A percentile compares a stretch with the other conserved stretches of the same genome.
phyloP scores from a whole-genome alignment of 768 basidiomycete species.

The Russula sp. region DNA sequence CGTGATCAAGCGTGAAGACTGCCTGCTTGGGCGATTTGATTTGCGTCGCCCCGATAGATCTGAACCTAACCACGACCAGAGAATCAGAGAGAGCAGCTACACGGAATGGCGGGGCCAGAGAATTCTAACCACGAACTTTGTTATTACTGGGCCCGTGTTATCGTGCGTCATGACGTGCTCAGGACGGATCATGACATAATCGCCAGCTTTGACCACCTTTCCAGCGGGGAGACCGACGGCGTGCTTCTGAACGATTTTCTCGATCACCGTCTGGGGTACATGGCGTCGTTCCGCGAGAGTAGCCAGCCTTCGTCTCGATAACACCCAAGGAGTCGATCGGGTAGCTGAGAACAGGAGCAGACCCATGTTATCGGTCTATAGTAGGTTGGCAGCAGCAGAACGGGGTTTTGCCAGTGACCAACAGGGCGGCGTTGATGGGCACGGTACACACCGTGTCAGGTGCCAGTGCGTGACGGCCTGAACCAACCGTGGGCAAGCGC shows the following conservation, averaged over 20 bases:
- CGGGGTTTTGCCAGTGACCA: not conserved
- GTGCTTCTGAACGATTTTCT: slow-evolving; percentile 97
- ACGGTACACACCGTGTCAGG: not conserved
- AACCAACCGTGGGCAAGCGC: no score
- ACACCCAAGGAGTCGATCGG: not conserved
- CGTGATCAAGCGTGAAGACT: slow-evolving; percentile 97
- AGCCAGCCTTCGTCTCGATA: slow-evolving; percentile 14
- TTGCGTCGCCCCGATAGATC: slow-evolving; percentile 84
- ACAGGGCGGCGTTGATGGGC: not conserved
- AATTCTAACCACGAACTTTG: slow-evolving; percentile 61
- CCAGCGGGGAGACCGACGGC: slow-evolving; percentile 82
- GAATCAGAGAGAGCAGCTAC: not conserved
- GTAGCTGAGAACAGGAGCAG: not conserved
- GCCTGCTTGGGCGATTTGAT: slow-evolving; percentile 78
- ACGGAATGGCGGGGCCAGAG: not conserved
- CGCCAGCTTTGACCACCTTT: slow-evolving; percentile 82
- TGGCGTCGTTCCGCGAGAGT: slow-evolving; percentile 30
- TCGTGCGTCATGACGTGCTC: slow-evolving; percentile 99
- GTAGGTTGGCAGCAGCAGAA: not conserved
- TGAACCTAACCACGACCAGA: slow-evolving; percentile 57
- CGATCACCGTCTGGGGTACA: slow-evolving; percentile 82
- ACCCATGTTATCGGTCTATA: slow-evolving; percentile 4
- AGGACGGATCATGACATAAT: slow-evolving; percentile 99
- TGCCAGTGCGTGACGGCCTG: no score
- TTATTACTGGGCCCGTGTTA: slow-evolving; percentile 96